These are phyloP conservation scores for Phytopythium helicoides DNA, from an alignment of 352 stramenopile genomes.

Conservation along the genomic window DNA sequence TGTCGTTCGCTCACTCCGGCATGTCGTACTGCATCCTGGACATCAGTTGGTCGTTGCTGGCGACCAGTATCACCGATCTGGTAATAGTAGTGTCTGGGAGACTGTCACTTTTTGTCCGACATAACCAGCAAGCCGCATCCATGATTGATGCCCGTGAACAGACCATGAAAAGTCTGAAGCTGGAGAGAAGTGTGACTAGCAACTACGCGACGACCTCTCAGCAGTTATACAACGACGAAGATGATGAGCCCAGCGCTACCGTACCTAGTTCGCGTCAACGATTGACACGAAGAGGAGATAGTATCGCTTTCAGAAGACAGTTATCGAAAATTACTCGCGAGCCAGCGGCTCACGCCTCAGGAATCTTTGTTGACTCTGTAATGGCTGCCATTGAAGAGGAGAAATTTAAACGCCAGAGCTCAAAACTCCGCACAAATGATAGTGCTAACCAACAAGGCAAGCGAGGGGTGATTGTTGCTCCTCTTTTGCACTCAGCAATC, in stretches of 20 bases:
- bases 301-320: constrained; percentile 10
- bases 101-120: constrained; percentile 36
- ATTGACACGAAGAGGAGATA: not conserved
- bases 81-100: constrained; percentile 46
- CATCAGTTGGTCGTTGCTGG: constrained; percentile 37
- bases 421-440: too few species aligned
- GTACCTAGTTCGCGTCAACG: not conserved
- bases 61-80: constrained; percentile 40
- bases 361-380: constrained; percentile 50
- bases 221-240: constrained; percentile 34
- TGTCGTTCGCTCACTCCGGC: constrained; percentile 29
- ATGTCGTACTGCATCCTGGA: constrained; percentile 25
- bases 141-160: constrained; percentile 53
- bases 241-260: not conserved
- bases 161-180: constrained; percentile 48
- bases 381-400: constrained; percentile 39
- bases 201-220: constrained; percentile 72
- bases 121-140: constrained; percentile 33
- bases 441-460: not conserved
- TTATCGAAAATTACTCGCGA: constrained; percentile 6
- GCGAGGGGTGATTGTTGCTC: not conserved
- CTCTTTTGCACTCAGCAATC: constrained; percentile 3
- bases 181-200: constrained; percentile 56
- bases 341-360: not conserved
- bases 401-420: constrained; percentile 11